Base-by-base conservation (phyloP, 768 basidiomycete genomes). In the Termitomyces sp. region DNA sequence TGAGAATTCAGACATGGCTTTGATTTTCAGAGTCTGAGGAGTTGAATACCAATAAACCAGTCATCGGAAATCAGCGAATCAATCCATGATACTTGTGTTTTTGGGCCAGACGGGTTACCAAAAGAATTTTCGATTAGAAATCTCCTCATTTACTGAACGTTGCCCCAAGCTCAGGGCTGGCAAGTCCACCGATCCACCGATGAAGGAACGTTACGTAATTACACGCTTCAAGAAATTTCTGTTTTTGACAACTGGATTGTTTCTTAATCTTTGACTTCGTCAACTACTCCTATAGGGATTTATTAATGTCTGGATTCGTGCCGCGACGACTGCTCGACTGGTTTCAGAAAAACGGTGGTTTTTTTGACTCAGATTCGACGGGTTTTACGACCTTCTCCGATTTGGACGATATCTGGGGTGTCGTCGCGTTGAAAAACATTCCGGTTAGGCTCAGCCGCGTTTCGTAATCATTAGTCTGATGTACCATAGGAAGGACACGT, bases 371-470 rank as follows among this genome's bases (percentile, higher is more conserved):
- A 0, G 52, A 62, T 40, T 65, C 69, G 2, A 73, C 87, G 60
- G 80, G 75, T 22, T 71, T 84, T 56, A 68, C 65, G 2, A 66
- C 62, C 15, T 73, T 88, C 37, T 71, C 78, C 3, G 64, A 70
- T 35, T 74, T 80, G 24, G 81, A 76, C 41, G 80, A 79, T 42
- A 90, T 91, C 35, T 80, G 87, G 22, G 92, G 93, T 24, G 87
- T 80, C 0, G 69, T 91, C 32, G 93, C 94, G 0, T 64, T 90
- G 35, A 68, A 75, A 57, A 84, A 93, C 66, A 84, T 96, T 54
- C 79, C 83, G 53, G 91, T 92, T 61, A 48, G 73, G 54, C 22
- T 45, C 26, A 21, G 40, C 44, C 21, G 15, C n/a, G 12, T 34
- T 8, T 34, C 28, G 49, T 15, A 9, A 17, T 26, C 24, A 44